Base-by-base conservation (phyloP, 371 early-diverging fungal genomes). In the Mortierella sp. region DNA sequence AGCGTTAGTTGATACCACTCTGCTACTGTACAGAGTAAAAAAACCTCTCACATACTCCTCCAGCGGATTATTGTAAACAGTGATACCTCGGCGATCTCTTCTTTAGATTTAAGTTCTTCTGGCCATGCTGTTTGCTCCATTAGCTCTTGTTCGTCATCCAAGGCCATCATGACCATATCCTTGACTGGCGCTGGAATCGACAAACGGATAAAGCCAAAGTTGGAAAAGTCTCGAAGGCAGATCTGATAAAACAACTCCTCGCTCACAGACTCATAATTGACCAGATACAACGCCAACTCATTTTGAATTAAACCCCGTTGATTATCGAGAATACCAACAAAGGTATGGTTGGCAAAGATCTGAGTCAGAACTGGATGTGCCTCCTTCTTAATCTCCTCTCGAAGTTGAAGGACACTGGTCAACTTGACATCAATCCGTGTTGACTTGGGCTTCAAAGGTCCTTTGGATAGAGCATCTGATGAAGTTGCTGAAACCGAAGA, bases 281-380 rank as follows among this genome's bases (percentile, higher is more conserved):
- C 81, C 82, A 97, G 73, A 66, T 93, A 96, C 12, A 98, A 82
- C 56, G 89, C 89, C 14, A 93, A 91, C 53, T 93, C 89, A 81
- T 93, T 85, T 72, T 98, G 98, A 43, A 97, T 85, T 28, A 96
- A 77, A 1, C 93, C 95, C 14, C 85, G 82, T 0, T 75, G 71
- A 69, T 93, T 90, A 70, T 96, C 94, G 18, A 95, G 90, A 70
- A 89, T 87, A n/a, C 97, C 97, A n/a, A 98, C 96, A 83, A 95
- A 94, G 0, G 90, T 89, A 76, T 96, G 95, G 57, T 92, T 86
- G 18, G 84, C 73, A 61, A 98, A 87, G 4, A 97, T 76, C 2
- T 85, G 84, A 0, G 94, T 92, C 56, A 95, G 66, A 4, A 88
- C 94, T 84, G 80, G 60, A 67, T 93, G 88, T n/a, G 84, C 84